Evolutionary conservation across 2,329 filamentous ascomycete species (phyloP).

Genomic region (Bipolaris sorokiniana): DNA sequence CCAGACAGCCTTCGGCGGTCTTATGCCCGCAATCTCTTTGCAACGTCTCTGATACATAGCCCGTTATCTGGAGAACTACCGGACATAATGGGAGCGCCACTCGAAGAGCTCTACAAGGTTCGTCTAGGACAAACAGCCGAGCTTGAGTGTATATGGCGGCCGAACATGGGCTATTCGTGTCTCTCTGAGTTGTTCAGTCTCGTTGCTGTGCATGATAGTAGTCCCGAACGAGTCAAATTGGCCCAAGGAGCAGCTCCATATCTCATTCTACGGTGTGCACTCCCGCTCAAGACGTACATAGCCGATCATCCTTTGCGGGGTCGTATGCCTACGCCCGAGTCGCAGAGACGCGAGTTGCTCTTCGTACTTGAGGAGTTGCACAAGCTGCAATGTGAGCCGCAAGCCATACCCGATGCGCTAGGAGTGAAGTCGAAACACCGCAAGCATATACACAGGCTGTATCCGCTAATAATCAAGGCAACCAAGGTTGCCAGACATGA

Average conservation of each 20-base stretch:
- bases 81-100: constrained; percentile 55
- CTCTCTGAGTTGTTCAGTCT: constrained; percentile 71
- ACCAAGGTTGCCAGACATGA: constrained; percentile 67
- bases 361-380: constrained; percentile 73
- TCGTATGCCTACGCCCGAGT: constrained; percentile 83
- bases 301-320: constrained; percentile 90
- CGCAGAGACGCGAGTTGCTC: constrained; percentile 77
- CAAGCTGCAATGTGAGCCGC: constrained; percentile 70
- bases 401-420: constrained; percentile 65
- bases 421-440: constrained; percentile 50
- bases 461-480: constrained; percentile 75
- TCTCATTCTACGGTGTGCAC: constrained; percentile 78
- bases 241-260: constrained; percentile 79
- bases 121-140: constrained; percentile 76
- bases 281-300: constrained; percentile 83
- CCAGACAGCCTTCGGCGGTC: constrained; percentile 69
- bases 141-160: constrained; percentile 67
- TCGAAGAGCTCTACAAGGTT: constrained; percentile 67
- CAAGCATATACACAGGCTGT: constrained; percentile 81
- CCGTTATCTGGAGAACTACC: constrained; percentile 68
- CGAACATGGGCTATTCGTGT: constrained; percentile 78
- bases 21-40: constrained; percentile 79
- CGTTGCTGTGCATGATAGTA: constrained; percentile 60
- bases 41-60: constrained; percentile 78
- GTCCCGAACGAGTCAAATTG: constrained; percentile 61